Conservation (phyloP, 192 early-diverging fungal genomes). For the Gamsiella multidivaricata region DNA sequence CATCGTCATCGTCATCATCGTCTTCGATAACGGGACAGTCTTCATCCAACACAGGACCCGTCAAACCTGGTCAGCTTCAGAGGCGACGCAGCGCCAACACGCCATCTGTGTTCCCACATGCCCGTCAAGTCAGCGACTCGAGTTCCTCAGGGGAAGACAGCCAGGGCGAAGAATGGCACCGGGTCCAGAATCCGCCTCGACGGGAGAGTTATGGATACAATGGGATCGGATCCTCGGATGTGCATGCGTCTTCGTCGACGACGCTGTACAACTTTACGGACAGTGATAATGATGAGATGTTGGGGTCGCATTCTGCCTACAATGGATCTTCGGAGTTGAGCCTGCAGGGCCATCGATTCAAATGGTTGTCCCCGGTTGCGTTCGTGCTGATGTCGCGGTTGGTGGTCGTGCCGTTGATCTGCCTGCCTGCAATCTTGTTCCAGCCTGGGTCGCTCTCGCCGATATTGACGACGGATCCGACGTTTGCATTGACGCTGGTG, state of each 20-base stretch:
- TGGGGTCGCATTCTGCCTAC: conserved; percentile 33
- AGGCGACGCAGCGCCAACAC: conserved; percentile 13
- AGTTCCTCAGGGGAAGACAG: conserved; percentile 13
- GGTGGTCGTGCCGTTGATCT: conserved; percentile 51
- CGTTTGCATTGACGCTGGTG: conserved; percentile 70
- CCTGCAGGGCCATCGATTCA: conserved; percentile 17
- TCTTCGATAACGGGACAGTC: background rate
- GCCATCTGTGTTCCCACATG: conserved; percentile 12
- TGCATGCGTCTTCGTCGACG: conserved; percentile 2
- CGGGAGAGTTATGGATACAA: background rate
- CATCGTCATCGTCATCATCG: background rate
- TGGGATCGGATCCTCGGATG: background rate
- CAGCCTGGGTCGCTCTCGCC: conserved; percentile 32
- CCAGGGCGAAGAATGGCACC: conserved; percentile 8
- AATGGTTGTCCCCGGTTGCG: conserved; percentile 23
- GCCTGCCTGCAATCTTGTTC: conserved; percentile 51
- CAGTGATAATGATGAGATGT: conserved; percentile 7
- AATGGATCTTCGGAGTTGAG: conserved; percentile 68
- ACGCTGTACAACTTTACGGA: background rate
- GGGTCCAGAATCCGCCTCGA: background rate
- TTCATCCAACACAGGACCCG: background rate
- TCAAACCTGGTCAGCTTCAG: conserved; percentile 5
- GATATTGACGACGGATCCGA: conserved; percentile 66
- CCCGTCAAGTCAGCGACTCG: conserved; percentile 2
- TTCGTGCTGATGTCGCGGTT: conserved; percentile 47